Base-by-base conservation (phyloP, 2,329 filamentous ascomycete genomes). In the Cladosporium cucumerinum region DNA sequence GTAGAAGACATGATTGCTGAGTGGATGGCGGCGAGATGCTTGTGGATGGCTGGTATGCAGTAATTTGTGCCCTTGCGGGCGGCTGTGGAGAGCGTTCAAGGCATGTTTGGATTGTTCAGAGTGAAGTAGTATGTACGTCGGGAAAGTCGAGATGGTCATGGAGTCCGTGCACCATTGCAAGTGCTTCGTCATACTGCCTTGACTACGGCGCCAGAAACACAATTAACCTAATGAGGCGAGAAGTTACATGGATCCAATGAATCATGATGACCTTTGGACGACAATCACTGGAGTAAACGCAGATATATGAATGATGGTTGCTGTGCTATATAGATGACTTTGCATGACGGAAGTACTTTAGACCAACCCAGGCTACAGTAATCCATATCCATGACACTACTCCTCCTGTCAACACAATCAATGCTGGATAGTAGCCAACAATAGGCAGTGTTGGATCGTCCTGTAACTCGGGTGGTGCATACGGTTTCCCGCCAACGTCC, bases 381-480 rank as follows among this genome's bases (percentile, higher is more conserved):
- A 98, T 95, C 95, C 95, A 99, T 6, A 98, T 92, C 95, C 95
- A 99, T 21, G 93, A 93, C 91, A 99, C 97, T 30, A 99, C 91
- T 57, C 89, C 89, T 55, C 60, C 60, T 3, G 94, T 97, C 70
- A 98, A 81, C 65, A 98, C 95, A 69, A 98, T 91, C 73, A 99
- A 81, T 12, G 93, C 92, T 26, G 95, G 95, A 79, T 99, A 99
- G 78, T 99, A 99, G 11, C 96, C 95, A 12, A 96, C 91, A 73
- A 99, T 97, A 2, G 95, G 95, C 72, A 99, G 79, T 2, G 94
- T 98, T 7, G 91, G 89, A 78, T 99, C 95, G 77, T 98, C 93
- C 77, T 97, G 93, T 51, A 98, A 83, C 79, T 98, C 94, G 3
- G 94, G 94, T 59, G 94, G 94, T 62, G 94, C 94, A 78, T 97